Percentiles rank a stretch among this genome's conserved stretches.
Conservation (phyloP, 1,284 basidiomycete genomes). For the Coriolopsis trogii region DNA sequence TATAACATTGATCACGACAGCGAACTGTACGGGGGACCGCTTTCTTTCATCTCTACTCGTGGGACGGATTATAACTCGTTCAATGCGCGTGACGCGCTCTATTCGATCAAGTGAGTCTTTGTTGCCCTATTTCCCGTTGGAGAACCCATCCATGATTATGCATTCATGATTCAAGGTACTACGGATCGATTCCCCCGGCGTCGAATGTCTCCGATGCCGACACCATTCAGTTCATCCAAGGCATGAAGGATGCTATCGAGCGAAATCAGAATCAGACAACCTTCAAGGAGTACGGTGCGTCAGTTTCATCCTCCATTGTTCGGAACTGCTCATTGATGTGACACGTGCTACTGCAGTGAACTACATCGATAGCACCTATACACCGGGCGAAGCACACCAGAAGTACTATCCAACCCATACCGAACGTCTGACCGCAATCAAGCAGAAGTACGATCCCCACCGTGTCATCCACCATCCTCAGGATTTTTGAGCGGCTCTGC, state of each 20-base stretch:
- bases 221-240: not conserved
- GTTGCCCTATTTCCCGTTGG: too few relatives aligned
- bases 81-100: not conserved
- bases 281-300: not conserved
- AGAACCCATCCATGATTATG: too few relatives aligned
- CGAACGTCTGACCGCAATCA: constrained; percentile 1
- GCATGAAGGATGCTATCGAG: not conserved
- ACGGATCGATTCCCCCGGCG: not conserved
- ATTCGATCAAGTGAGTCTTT: not conserved
- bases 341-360: not conserved
- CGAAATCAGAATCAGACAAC: not conserved
- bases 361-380: constrained; percentile 10
- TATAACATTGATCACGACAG: too few relatives aligned
- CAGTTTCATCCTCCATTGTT: not conserved
- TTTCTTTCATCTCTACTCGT: not conserved
- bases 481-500: too few relatives aligned
- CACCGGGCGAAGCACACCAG: constrained; percentile 1
- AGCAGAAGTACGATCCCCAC: constrained; percentile 8
- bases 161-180: too few relatives aligned
- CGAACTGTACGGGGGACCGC: not conserved
- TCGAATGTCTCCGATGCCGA: not conserved
- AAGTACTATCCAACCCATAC: constrained; percentile 8
- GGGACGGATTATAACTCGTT: not conserved
- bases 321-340: not conserved
- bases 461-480: constrained; percentile 7